Percentiles rank a stretch among this genome's conserved stretches.
Conservation (phyloP, 345 rosid genomes). For the Iberis pinnata region DNA sequence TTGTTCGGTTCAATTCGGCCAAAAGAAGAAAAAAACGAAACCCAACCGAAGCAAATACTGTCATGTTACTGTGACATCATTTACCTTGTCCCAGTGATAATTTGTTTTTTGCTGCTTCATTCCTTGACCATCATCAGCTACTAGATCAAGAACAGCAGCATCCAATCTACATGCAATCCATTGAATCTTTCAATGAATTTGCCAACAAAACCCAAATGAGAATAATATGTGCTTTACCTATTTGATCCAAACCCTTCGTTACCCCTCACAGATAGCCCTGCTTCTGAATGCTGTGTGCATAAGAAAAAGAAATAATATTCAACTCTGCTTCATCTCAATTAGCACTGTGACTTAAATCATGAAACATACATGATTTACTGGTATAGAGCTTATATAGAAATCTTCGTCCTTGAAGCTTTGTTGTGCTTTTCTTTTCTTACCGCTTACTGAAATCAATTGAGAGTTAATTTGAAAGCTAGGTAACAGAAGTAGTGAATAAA, state of each 20-base stretch:
- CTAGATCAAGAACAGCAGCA: conserved; percentile 82
- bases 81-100: conserved; percentile 97
- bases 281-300: conserved; percentile 62
- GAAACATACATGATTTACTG: conserved; percentile 62
- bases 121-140: conserved; percentile 81
- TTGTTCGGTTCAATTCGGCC: too few relatives aligned
- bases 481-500: conserved; percentile 12
- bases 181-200: too few relatives aligned
- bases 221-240: too few relatives aligned
- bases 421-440: conserved; percentile 71
- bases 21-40: too few relatives aligned
- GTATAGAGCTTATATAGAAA: conserved; percentile 72
- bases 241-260: conserved; percentile 77
- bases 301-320: conserved; percentile 19
- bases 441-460: conserved; percentile 29
- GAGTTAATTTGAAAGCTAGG: conserved; percentile 14
- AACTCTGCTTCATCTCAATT: conserved; percentile 12
- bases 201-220: too few relatives aligned
- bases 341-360: too few relatives aligned
- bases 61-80: too few relatives aligned
- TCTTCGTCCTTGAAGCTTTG: conserved; percentile 81
- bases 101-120: conserved; percentile 65
- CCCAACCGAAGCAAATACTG: too few relatives aligned
- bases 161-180: conserved; percentile 84
- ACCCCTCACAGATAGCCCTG: conserved; percentile 69